phyloP scores from a whole-genome alignment of 305 asterid species.

The Fraxinus albicans region DNA sequence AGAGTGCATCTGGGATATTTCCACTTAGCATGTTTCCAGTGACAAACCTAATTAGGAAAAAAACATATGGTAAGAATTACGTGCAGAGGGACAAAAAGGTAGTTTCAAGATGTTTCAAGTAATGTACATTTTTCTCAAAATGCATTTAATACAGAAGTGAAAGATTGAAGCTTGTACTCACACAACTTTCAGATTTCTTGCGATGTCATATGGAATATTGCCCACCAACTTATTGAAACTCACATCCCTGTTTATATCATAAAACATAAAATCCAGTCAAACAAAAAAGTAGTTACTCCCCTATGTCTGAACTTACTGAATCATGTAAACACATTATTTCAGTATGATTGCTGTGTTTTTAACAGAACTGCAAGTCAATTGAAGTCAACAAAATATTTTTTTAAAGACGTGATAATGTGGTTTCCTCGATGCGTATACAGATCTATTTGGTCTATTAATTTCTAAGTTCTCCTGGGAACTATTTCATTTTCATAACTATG shows the following conservation, averaged over 20 bases:
- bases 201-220: conserved; percentile 51
- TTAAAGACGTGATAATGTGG: neutral
- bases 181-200: conserved; percentile 72
- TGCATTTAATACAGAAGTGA: neutral
- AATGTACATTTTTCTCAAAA: neutral
- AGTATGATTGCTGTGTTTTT: neutral
- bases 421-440: neutral
- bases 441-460: neutral
- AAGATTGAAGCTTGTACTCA: conserved; percentile 39
- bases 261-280: conserved; percentile 15
- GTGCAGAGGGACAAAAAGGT: neutral
- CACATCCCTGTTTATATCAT: conserved; percentile 62
- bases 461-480: neutral
- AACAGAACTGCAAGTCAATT: neutral
- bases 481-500: neutral
- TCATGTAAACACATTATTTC: neutral
- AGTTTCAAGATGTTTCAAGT: neutral
- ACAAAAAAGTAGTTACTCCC: neutral
- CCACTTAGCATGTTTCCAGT: conserved; percentile 79
- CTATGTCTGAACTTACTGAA: neutral
- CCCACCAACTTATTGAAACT: conserved; percentile 80
- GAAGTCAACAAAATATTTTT: neutral
- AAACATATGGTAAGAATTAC: neutral
- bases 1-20: conserved; percentile 61
- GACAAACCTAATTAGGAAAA: conserved; percentile 52